Evolutionary conservation across 129 eudicot genomes (phyloP).

Genomic region (Flaveria ramosissima): DNA sequence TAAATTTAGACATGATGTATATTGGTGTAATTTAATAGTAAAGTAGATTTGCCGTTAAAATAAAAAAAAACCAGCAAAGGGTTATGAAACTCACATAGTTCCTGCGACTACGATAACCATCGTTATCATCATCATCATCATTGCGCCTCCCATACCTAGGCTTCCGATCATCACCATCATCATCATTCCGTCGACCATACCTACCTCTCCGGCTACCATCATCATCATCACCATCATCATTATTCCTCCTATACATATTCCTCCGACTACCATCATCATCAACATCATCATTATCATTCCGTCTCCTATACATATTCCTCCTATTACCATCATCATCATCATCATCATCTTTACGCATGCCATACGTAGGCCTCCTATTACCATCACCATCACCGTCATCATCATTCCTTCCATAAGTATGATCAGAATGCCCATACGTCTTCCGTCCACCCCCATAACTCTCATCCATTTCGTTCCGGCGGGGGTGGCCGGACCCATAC

Average conservation of each 20-base stretch:
- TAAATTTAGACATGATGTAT: too few relatives aligned
- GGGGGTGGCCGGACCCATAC: constrained; percentile 55
- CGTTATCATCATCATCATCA: constrained; percentile 25
- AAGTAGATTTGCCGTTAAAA: too few relatives aligned
- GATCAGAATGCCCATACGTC: neutral
- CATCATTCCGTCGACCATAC: constrained; percentile 38
- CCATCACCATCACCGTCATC: neutral
- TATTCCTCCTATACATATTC: constrained; percentile 27
- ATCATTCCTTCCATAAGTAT: neutral
- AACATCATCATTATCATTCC: constrained; percentile 22
- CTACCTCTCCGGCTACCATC: neutral
- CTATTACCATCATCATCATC: constrained; percentile 27
- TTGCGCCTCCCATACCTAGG: constrained; percentile 34
- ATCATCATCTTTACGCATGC: constrained; percentile 12
- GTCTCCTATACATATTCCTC: constrained; percentile 29
- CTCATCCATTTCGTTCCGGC: constrained; percentile 25
- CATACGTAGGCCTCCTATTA: neutral
- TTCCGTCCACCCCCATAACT: constrained; percentile 34
- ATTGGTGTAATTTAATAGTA: too few relatives aligned
- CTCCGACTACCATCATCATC: constrained; percentile 23
- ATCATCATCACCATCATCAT: constrained; percentile 25
- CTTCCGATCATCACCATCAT: constrained; percentile 24
- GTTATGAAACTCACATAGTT: constrained; percentile 52
- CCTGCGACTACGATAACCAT: constrained; percentile 52
- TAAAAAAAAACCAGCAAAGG: too few relatives aligned